A percentile compares a stretch with the other conserved stretches of the same genome.
These are phyloP conservation scores for Fusarium haematococcum DNA, from an alignment of 2,329 filamentous ascomycete species.

Conservation along the genomic window DNA sequence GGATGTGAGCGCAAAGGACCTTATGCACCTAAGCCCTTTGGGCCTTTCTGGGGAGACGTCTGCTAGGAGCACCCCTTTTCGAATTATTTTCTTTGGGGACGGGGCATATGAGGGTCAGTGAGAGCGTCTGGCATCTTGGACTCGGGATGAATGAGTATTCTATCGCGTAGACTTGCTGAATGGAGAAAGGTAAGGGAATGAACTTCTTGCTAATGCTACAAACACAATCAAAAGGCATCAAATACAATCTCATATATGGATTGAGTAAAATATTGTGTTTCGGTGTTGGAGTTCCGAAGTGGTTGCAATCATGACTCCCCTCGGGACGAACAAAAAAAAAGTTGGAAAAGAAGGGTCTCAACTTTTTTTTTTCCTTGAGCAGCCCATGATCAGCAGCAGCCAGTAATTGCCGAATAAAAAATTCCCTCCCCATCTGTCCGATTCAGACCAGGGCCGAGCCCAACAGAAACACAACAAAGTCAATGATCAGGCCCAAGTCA, in stretches of 20 bases:
- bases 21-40: conserved; percentile 38
- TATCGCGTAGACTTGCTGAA: neutral
- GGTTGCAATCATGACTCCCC: conserved; percentile 6
- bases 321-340: conserved; percentile 20
- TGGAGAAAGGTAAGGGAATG: neutral
- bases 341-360: conserved; percentile 34
- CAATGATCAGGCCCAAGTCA: conserved; percentile 21
- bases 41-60: conserved; percentile 13
- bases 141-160: conserved; percentile 10
- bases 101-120: conserved; percentile 8
- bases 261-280: neutral
- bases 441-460: conserved; percentile 16
- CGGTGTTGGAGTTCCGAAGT: neutral
- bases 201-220: neutral
- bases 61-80: conserved; percentile 33
- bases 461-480: conserved; percentile 12
- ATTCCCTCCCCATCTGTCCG: conserved; percentile 6
- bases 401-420: conserved; percentile 34
- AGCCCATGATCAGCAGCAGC: conserved; percentile 19
- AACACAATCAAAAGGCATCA: neutral
- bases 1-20: conserved; percentile 5
- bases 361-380: conserved; percentile 3
- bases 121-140: conserved; percentile 11
- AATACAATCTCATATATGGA: neutral
- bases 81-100: conserved; percentile 13